phyloP scores from a whole-genome alignment of 495 filamentous ascomycete genomes.

The Daldinia childiae region DNA sequence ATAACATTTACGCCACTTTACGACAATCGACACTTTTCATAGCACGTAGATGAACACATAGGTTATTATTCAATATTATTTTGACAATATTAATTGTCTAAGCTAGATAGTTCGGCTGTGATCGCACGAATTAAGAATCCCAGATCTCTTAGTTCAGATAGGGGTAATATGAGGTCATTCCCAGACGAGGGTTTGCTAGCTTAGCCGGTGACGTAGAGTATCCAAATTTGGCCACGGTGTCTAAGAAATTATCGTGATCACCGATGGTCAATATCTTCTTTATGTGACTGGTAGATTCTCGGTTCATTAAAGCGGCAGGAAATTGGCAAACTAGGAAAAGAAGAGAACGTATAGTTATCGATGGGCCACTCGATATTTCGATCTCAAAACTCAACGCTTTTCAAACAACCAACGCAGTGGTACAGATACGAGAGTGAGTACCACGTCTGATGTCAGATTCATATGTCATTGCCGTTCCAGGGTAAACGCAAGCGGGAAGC shows the following conservation, averaged over 20 bases:
- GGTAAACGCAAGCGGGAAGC: constrained; percentile 20
- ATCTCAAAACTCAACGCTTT: not conserved
- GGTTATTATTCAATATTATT: not conserved
- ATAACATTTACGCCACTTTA: too few relatives aligned
- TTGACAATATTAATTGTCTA: not conserved
- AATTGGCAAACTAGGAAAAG: not conserved
- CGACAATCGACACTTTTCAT: too few relatives aligned
- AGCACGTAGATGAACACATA: too few relatives aligned
- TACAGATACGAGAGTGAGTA: constrained; percentile 11
- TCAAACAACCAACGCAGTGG: constrained; percentile 13
- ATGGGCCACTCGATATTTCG: constrained; percentile 18
- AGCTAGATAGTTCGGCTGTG: not conserved
- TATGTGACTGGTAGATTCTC: not conserved
- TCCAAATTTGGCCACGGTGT: constrained; percentile 12
- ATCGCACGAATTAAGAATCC: not conserved
- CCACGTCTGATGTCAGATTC: constrained; percentile 40
- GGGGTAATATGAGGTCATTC: constrained; percentile 21
- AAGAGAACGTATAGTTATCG: not conserved
- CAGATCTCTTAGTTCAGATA: not conserved
- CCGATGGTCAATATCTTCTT: not conserved
- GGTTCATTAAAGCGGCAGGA: constrained; percentile 17
- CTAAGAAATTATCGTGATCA: constrained; percentile 16
- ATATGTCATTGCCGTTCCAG: constrained; percentile 23
- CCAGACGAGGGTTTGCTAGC: constrained; percentile 9
- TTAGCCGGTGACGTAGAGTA: constrained; percentile 30